Evolutionary conservation across 768 basidiomycete species (phyloP).

Genomic region (Kockovaella imperatae): DNA sequence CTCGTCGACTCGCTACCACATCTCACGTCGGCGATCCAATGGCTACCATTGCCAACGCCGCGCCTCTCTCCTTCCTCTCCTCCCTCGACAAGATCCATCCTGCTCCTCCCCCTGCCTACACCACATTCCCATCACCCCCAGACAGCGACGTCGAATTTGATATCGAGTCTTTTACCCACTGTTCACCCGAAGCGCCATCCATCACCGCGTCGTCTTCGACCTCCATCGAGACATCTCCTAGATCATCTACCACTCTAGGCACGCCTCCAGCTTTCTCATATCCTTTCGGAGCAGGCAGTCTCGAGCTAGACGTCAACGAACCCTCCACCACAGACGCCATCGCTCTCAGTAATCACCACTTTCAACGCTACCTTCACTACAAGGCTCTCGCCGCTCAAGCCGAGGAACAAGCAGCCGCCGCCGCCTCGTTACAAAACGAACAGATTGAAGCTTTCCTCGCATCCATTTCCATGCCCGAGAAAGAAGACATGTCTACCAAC

Average conservation of each 20-base stretch:
- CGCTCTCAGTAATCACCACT: constrained; percentile 30
- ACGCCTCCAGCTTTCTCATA: constrained; percentile 12
- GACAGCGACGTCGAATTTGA: constrained; percentile 15
- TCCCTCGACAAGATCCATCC: not conserved
- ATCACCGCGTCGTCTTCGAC: not conserved
- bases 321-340: constrained; percentile 18
- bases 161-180: constrained; percentile 13
- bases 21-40: not conserved
- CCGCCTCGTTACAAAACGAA: constrained; percentile 5
- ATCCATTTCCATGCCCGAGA: constrained; percentile 13
- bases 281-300: constrained; percentile 3
- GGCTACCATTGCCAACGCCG: not conserved
- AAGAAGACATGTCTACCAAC: constrained; percentile 4
- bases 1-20: not conserved
- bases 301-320: not conserved
- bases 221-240: constrained; percentile 1
- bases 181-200: constrained; percentile 7
- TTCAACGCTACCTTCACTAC: constrained; percentile 36
- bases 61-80: not conserved
- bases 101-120: not conserved
- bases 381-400: constrained; percentile 31
- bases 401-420: constrained; percentile 24
- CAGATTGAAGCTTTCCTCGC: constrained; percentile 19
- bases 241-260: constrained; percentile 6
- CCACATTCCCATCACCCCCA: not conserved